A percentile compares a stretch with the other conserved stretches of the same genome.
Conservation (phyloP, 1,284 basidiomycete species). For the Pseudozyma thailandica region DNA sequence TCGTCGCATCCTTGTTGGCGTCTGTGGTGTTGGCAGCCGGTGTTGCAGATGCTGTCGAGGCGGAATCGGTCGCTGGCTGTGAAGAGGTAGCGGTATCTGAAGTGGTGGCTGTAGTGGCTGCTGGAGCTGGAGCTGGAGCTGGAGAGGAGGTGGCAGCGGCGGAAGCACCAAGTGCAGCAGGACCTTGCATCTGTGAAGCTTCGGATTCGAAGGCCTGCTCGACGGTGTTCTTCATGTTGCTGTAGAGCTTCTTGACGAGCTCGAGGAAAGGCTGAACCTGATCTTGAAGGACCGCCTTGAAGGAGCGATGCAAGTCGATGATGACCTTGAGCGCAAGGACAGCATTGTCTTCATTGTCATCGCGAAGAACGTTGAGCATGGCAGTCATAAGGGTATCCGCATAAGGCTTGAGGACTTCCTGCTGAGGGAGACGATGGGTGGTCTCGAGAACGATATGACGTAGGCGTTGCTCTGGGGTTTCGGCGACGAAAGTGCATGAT, state of each 20-base stretch:
- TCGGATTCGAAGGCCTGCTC: slow-evolving; percentile 76
- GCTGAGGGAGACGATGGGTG: slow-evolving; percentile 84
- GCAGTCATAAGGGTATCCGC: slow-evolving; percentile 77
- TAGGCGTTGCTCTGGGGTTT: slow-evolving; percentile 79
- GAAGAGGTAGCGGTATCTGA: slow-evolving; percentile 4
- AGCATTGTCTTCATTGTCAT: slow-evolving; percentile 97
- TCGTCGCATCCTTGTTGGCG: slow-evolving; percentile 1
- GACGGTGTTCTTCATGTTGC: slow-evolving; percentile 80
- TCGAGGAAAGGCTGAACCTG: slow-evolving; percentile 83
- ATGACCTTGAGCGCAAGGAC: slow-evolving; percentile 90
- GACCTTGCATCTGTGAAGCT: slow-evolving; percentile 32
- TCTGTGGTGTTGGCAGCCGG: slow-evolving; percentile 6
- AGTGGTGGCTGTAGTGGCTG: slow-evolving; percentile 2
- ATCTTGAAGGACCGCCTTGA: slow-evolving; percentile 75
- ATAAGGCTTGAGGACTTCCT: slow-evolving; percentile 81
- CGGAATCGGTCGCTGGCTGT: slow-evolving; percentile 6
- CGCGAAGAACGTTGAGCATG: slow-evolving; percentile 82
- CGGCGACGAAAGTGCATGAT: slow-evolving; percentile 80
- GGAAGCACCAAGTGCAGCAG: slow-evolving; percentile 4
- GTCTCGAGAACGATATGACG: slow-evolving; percentile 71
- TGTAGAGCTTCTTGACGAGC: slow-evolving; percentile 79
- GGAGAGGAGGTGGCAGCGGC: slow-evolving; percentile 16
- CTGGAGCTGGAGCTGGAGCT: slow-evolving; percentile 11
- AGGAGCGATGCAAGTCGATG: slow-evolving; percentile 75
- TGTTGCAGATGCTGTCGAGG: slow-evolving; percentile 9